Conservation (phyloP, 176 grass and related monocot species). For the Raddia distichophylla region DNA sequence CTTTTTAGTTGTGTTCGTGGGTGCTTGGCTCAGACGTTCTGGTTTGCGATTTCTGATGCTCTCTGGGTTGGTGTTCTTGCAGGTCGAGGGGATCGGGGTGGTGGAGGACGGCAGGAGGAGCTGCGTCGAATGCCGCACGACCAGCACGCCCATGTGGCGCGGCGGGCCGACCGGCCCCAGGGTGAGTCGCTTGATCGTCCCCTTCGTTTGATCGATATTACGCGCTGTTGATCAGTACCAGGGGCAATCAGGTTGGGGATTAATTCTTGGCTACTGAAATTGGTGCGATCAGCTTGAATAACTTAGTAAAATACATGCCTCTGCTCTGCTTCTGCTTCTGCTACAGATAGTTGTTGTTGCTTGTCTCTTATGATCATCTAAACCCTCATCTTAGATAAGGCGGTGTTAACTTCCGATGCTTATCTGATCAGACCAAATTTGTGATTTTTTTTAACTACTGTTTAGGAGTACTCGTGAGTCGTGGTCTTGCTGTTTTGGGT, state of each 20-base stretch:
- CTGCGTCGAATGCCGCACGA: slow-evolving; percentile 77
- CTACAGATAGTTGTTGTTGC: neutral
- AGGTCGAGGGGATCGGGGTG: slow-evolving; percentile 39
- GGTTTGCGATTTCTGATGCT: neutral
- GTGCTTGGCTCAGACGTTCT: neutral
- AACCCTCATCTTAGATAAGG: neutral
- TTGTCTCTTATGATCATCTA: neutral
- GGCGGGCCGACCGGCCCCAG: slow-evolving; percentile 72
- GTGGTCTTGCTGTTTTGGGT: neutral
- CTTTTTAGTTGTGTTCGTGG: no score
- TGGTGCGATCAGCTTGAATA: neutral
- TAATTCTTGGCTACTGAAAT: neutral
- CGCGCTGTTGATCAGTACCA: neutral
- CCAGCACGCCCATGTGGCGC: slow-evolving; percentile 78
- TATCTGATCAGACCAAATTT: neutral
- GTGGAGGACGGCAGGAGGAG: slow-evolving; percentile 53
- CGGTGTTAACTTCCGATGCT: neutral
- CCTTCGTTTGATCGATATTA: neutral
- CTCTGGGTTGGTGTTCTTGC: neutral
- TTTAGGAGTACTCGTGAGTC: neutral
- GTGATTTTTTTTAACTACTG: no score
- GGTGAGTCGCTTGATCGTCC: slow-evolving; percentile 45
- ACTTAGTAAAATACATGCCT: neutral
- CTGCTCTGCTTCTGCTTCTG: no score
- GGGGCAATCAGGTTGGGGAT: neutral